phyloP scores from a whole-genome alignment of 129 eudicot species.

The Saposhnikovia divaricata region DNA sequence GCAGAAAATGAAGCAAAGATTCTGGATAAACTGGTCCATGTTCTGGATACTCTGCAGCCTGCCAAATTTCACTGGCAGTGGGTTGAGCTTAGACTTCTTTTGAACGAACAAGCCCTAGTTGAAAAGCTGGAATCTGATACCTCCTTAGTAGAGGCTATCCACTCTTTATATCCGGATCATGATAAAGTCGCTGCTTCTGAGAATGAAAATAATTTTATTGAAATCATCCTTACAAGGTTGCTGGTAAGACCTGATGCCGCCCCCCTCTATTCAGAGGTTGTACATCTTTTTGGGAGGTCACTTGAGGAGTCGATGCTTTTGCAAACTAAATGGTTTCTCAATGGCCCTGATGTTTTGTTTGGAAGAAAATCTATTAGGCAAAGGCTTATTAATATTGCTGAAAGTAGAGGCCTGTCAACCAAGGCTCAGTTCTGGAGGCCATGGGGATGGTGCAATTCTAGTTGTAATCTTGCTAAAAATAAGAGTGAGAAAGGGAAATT shows the following conservation, averaged over 20 bases:
- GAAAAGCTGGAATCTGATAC: slow-evolving; percentile 62
- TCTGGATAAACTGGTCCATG: slow-evolving; percentile 60
- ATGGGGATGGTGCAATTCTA: slow-evolving; percentile 51
- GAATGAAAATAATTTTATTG: slow-evolving; percentile 69
- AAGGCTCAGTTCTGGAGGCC: slow-evolving; percentile 40
- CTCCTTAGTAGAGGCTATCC: slow-evolving; percentile 63
- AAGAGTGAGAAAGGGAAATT: slow-evolving; percentile 46
- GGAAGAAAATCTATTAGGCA: slow-evolving; percentile 57
- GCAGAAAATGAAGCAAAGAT: slow-evolving; percentile 56
- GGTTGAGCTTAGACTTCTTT: slow-evolving; percentile 78
- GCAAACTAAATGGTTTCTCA: slow-evolving; percentile 75
- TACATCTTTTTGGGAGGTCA: slow-evolving; percentile 83
- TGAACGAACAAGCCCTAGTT: slow-evolving; percentile 70
- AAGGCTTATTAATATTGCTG: slow-evolving; percentile 48
- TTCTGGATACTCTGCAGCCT: slow-evolving; percentile 80
- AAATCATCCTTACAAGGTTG: slow-evolving; percentile 75
- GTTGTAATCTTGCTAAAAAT: not conserved
- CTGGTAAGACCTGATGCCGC: slow-evolving; percentile 97
- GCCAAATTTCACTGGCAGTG: slow-evolving; percentile 99
- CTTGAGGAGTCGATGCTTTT: slow-evolving; percentile 74
- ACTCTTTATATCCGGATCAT: slow-evolving; percentile 51
- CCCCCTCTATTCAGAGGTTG: slow-evolving; percentile 75
- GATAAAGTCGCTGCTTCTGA: slow-evolving; percentile 59
- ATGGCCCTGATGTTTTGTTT: slow-evolving; percentile 49
- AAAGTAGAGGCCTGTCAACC: slow-evolving; percentile 48